Base-by-base conservation (phyloP, 192 early-diverging fungal species). In the Entomortierella chlamydospora region DNA sequence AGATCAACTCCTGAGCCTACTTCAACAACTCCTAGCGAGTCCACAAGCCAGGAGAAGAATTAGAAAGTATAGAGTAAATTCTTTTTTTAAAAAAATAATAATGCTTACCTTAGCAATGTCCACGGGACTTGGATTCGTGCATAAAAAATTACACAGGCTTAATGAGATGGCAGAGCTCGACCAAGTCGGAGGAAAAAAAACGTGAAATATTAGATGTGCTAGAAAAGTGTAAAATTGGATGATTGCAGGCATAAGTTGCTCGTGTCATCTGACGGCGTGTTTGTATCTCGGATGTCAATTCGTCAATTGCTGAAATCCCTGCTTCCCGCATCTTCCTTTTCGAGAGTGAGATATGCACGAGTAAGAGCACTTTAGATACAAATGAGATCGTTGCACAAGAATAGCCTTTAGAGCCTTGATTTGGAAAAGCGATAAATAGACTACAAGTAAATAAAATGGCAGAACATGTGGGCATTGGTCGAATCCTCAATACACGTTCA, bases 321-420 rank as follows among this genome's bases (percentile, higher is more conserved):
- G 23, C 3, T 1, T 20, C 55, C 7, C 55, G 30, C 4, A 20
- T 34, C 13, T 30, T 37, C 17, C 12, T 18, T 57, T 17, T 3
- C 15, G 29, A 17, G 28, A 13, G 31, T 20, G 31, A 55, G 52
- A 55, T 43, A 66, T 66, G 64, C 52, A 55, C 52, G 28, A 66
- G 25, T 17, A 41, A 55, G 64, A 55, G 37, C 13, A 9, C 1
- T 66, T 17, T 6, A 20, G 26, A 29, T 47, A 47, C 45, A 20
- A 59, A 59, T 57, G 64, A 39, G 34, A 30, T 66, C 25, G 64
- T 66, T 20, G 52, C 52, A 66, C 52, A 66, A 66, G 61, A 47
- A 47, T 20, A 47, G 12, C 22, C 61, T 52, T 29, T 52, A 25
- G 8, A 13, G 28, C 45, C n/a, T 25, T 28, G 20, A 25, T 41